Percentiles rank a stretch among this genome's conserved stretches.
Conservation (phyloP, 2,329 filamentous ascomycete species). For the Trichothecium roseum region DNA sequence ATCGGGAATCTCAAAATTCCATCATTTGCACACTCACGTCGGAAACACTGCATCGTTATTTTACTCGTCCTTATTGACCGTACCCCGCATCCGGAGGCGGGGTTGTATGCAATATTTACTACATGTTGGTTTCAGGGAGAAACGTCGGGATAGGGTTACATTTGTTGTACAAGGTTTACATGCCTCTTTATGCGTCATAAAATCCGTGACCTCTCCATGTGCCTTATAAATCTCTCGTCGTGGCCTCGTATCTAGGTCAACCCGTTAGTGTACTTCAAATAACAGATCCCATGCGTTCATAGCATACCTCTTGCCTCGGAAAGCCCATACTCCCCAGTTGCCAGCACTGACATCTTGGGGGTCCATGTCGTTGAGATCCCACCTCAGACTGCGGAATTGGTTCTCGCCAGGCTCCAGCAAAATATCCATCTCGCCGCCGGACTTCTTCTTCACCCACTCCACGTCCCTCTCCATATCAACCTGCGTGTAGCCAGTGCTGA, state of each 20-base stretch:
- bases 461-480: conserved; percentile 91
- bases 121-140: no score
- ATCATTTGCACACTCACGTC: no score
- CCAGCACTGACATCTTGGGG: conserved; percentile 89
- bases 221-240: conserved; percentile 33
- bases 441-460: conserved; percentile 78
- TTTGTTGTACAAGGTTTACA: background rate
- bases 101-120: no score
- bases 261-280: conserved; percentile 1
- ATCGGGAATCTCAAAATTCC: no score
- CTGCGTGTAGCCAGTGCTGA: conserved; percentile 93
- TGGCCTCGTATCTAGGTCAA: conserved; percentile 51
- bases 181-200: conserved; percentile 2
- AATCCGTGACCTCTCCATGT: background rate
- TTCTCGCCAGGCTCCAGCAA: conserved; percentile 91
- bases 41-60: no score
- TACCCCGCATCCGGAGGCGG: no score
- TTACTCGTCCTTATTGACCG: no score
- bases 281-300: background rate
- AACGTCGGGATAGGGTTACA: no score
- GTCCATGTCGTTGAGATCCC: conserved; percentile 94
- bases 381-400: conserved; percentile 81
- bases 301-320: conserved; percentile 86
- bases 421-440: conserved; percentile 82
- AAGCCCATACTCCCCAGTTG: conserved; percentile 96